Conservation (phyloP, 2,329 filamentous ascomycete genomes). For the Sphaerostilbella broomeana region DNA sequence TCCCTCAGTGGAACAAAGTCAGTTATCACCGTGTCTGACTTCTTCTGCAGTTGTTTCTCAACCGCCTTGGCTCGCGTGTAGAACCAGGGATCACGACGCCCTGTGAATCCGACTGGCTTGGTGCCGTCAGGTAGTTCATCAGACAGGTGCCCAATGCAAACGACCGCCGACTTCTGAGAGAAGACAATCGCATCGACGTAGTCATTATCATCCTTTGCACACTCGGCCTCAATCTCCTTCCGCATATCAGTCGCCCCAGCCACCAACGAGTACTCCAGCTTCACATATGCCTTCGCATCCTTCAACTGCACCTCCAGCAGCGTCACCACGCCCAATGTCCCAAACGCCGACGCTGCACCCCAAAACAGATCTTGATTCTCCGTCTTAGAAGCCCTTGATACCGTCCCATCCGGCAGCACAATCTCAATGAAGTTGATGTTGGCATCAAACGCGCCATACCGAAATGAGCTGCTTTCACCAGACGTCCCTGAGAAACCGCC, state of each 20-base stretch:
- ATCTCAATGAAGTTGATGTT: conserved; percentile 59
- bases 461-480: conserved; percentile 63
- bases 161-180: conserved; percentile 44
- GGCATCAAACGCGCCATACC: conserved; percentile 58
- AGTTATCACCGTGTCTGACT: conserved; percentile 21
- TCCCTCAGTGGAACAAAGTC: conserved; percentile 57
- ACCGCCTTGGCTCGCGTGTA: conserved; percentile 58
- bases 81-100: conserved; percentile 62
- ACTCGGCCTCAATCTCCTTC: conserved; percentile 39
- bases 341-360: conserved; percentile 59
- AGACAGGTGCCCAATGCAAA: conserved; percentile 55
- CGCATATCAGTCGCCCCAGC: conserved; percentile 33
- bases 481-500: conserved; percentile 62
- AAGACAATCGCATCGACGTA: conserved; percentile 68
- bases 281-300: conserved; percentile 48
- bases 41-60: conserved; percentile 22
- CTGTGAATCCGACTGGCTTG: conserved; percentile 44
- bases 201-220: conserved; percentile 39
- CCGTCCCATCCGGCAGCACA: conserved; percentile 53
- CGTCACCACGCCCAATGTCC: conserved; percentile 61
- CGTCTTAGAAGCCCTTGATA: conserved; percentile 47
- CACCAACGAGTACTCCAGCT: conserved; percentile 49
- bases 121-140: conserved; percentile 35
- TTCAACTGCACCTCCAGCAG: conserved; percentile 54
- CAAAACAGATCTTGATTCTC: conserved; percentile 55